Conservation (phyloP, 2,329 filamentous ascomycete species). For the Aureobasidium uvarum region DNA sequence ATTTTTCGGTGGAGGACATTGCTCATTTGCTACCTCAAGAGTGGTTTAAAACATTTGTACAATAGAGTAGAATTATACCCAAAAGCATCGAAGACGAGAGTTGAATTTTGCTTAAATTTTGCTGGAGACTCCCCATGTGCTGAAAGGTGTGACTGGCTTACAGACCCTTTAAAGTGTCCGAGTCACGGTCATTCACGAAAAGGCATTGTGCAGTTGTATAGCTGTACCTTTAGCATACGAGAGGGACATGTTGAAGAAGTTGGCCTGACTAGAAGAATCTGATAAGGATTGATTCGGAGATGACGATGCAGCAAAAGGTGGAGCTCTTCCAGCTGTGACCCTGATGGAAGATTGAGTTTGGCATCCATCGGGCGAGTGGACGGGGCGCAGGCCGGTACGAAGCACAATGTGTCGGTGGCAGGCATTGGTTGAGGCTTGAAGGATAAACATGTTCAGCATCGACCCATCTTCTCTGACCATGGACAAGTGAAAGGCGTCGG, state of each 20-base stretch:
- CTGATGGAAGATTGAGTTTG: not conserved
- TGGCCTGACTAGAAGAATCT: not conserved
- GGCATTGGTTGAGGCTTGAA: not conserved
- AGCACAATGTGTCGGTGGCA: not conserved
- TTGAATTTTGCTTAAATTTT: not conserved
- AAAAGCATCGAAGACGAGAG: not conserved
- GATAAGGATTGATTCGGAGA: conserved; percentile 16
- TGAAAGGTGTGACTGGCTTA: not conserved
- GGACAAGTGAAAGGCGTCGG: not conserved
- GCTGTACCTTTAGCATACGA: no score
- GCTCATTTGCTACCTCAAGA: not conserved
- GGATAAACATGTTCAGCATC: not conserved
- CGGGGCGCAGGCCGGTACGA: not conserved
- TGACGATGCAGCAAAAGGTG: not conserved
- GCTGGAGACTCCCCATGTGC: not conserved
- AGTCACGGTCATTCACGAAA: no score
- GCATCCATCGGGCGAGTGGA: not conserved
- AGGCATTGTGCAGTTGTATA: no score
- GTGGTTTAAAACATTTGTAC: not conserved
- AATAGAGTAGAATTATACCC: conserved; percentile 13
- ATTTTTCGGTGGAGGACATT: conserved; percentile 10
- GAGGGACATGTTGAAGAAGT: no score
- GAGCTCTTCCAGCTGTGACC: conserved; percentile 11
- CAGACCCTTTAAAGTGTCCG: no score
- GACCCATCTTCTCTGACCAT: not conserved